Base-by-base conservation (phyloP, 768 basidiomycete genomes). In the Mycena crocata region DNA sequence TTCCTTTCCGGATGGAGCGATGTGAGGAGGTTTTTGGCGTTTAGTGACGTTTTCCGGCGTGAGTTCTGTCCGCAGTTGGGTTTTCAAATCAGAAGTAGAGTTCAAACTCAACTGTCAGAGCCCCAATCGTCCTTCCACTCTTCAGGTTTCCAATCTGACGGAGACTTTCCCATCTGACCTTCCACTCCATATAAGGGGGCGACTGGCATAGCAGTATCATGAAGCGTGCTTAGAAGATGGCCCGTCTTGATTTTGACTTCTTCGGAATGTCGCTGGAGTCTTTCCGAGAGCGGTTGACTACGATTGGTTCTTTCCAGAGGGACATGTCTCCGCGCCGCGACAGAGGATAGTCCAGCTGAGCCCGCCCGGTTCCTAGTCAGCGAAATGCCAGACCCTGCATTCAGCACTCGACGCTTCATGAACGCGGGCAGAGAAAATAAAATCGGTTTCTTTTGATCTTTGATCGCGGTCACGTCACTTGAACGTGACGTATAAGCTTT, bases 71-170 rank as follows among this genome's bases (percentile, higher is more conserved):
- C 19, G n/a, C 23, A n/a, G 13, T 64, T 23, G 12, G 30, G 9
- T 7, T 26, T 7, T 31, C 5, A 50, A 15, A 0, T 35, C 5
- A 17, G 31, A 46, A 10, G 8, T 30, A 37, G 19, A 39, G 23
- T 2, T 5, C 17, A n/a, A 51, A 63, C 64, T 39, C 24, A n/a
- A 66, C 68, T 44, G 46, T 70, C 69, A 2, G 65, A 37, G 28
- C 69, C 69, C 69, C 69, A 70, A 35, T 70, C 69, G 19, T 67
- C 65, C 57, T 64, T 64, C 67, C 62, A 68, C n/a, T 69, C 55
- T 19, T 70, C 65, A 2, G 64, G 64, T 28, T 60, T 66, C 69
- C 69, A 67, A 42, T 42, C 51, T 6, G 51, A 44, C 19, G 34
- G 46, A 24, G 30, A 12, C 37, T 58, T 49, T 40, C 31, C 50